These are phyloP conservation scores for Lipomyces yamadae DNA, from an alignment of 805 yeast genomes.

Conservation along the genomic window DNA sequence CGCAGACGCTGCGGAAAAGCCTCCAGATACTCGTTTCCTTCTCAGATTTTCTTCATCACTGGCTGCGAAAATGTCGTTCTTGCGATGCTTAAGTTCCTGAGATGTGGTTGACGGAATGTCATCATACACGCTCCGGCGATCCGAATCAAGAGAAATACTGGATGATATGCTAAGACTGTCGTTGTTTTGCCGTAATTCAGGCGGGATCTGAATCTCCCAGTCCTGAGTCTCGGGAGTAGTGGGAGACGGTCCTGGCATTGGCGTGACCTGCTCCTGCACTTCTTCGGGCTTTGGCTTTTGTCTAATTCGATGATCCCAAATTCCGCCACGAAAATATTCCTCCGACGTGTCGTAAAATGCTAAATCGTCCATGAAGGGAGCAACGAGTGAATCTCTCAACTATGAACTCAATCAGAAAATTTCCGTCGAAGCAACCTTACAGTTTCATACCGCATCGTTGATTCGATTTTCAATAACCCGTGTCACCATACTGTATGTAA, in stretches of 20 bases:
- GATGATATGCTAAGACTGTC: conserved; percentile 34
- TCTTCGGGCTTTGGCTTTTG: background rate
- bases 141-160: conserved; percentile 28
- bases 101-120: conserved; percentile 12
- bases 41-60: conserved; percentile 14
- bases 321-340: conserved; percentile 88
- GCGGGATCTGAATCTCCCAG: conserved; percentile 1
- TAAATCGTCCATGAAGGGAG: conserved; percentile 89
- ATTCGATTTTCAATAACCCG: conserved; percentile 77
- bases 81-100: conserved; percentile 18
- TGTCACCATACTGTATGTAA: conserved; percentile 78
- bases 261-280: background rate
- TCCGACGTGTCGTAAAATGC: conserved; percentile 66
- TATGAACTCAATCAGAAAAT: background rate
- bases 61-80: conserved; percentile 6
- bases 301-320: conserved; percentile 63
- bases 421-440: background rate
- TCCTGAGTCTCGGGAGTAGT: conserved; percentile 9
- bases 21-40: conserved; percentile 25
- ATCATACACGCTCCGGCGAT: conserved; percentile 25
- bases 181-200: conserved; percentile 19
- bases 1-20: conserved; percentile 25
- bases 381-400: conserved; percentile 68
- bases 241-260: background rate
- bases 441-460: conserved; percentile 64